Percentiles rank a stretch among this genome's conserved stretches.
Conservation (phyloP, 208 protist genomes). For the Vickermania spadyakhi region DNA sequence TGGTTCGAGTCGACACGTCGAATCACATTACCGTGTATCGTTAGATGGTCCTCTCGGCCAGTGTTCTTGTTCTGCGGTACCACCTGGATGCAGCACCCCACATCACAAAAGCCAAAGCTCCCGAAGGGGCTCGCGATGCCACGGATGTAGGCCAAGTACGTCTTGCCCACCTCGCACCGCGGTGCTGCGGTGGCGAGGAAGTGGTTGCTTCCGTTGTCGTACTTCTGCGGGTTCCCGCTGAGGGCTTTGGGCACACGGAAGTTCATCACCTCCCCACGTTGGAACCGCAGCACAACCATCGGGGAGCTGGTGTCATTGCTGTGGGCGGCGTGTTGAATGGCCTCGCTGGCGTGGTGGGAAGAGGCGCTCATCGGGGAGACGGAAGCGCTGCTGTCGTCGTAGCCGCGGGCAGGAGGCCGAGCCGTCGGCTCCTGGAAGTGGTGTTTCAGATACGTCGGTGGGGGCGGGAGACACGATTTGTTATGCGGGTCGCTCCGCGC, state of each 20-base stretch:
- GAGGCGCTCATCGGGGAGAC: not conserved
- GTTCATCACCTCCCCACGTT: not conserved
- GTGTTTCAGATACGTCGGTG: not conserved
- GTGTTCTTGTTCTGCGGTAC: conserved; percentile 6
- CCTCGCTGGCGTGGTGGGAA: too few species aligned
- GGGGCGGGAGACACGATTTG: not conserved
- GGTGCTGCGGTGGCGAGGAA: not conserved
- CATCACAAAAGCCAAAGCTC: not conserved
- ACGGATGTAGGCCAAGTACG: conserved; percentile 2
- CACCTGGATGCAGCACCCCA: not conserved
- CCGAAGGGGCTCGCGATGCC: conserved; percentile 8
- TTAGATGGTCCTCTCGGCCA: conserved; percentile 3
- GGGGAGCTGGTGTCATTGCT: not conserved
- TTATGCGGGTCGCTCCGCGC: too few species aligned
- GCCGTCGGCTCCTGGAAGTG: not conserved
- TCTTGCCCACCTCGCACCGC: not conserved
- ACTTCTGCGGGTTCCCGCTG: not conserved
- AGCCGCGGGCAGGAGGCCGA: not conserved
- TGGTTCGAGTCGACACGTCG: conserved; percentile 22
- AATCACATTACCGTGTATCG: conserved; percentile 35
- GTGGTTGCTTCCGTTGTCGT: not conserved
- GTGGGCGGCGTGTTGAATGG: not conserved
- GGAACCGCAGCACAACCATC: conserved; percentile 1
- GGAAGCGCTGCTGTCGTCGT: not conserved
- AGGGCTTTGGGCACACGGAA: not conserved